Evolutionary conservation across 176 grass and related monocot genomes (phyloP), one percentile per base, ranked within the genome.

Genomic region (Raddia distichophylla): DNA sequence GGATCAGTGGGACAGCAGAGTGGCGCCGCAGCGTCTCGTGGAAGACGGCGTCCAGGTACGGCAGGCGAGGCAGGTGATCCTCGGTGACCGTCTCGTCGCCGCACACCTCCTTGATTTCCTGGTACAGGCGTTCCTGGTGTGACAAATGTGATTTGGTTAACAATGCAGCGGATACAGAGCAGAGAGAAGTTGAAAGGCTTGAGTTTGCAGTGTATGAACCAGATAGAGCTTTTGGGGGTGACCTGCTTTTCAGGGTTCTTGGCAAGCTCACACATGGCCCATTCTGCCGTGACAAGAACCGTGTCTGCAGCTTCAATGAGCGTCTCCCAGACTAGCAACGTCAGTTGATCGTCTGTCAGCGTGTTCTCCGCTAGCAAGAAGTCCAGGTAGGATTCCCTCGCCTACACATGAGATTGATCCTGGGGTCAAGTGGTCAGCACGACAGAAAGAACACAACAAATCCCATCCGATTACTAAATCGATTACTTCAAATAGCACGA

Each of bases 191-290:
- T 2, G 37, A 40, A 40, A 40, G 37, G 4, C 37, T 40, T 40
- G 37, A 40, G 37, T 40, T 2, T 40, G 3, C 37, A 1, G 37
- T 40, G 37, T 40, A 40, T 27, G 27, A 40, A 40, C 37, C 37
- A 40, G 4, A 40, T 40, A 40, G 37, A 40, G 37, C 37, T 40
- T 40, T 40, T 40, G 37, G 37, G 37, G 37, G 37, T 42, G 58
- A 64, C 94, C 90, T 97, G 94, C 69, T 59, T 84, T 52, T 78
- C 67, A 57, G 90, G 83, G 66, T 91, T 79, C 53, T 90, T 92
- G 16, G 90, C 87, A 55, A 97, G 80, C 73, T 97, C 82, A 87
- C 83, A 97, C 90, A 97, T 94, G 13, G 91, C 91, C 94, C 94
- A 97, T 82, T 97, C 94, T 2, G 90, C 87, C 3, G 82, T 83